Percentiles rank a stretch among this genome's conserved stretches.
These are phyloP conservation scores for Capsicum rhomboideum DNA, from an alignment of 257 asterid species.

Conservation along the genomic window DNA sequence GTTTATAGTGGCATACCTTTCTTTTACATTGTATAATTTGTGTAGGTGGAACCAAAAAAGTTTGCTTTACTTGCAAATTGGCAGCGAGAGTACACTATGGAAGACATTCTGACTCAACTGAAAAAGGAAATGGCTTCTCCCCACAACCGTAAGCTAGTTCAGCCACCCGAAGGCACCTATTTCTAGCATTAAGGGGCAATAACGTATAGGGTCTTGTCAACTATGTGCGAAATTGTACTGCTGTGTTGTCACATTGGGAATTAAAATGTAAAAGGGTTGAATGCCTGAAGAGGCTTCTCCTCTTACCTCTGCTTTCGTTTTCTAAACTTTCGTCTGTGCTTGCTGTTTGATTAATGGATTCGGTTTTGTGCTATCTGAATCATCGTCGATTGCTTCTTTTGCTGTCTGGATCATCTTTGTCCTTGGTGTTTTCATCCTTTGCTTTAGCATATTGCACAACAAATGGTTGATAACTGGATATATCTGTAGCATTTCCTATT, in stretches of 20 bases:
- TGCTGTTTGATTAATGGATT: slow-evolving; percentile 3
- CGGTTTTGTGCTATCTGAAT: not conserved
- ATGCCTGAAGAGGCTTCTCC: slow-evolving; percentile 6
- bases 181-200: slow-evolving; percentile 33
- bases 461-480: not conserved
- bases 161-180: slow-evolving; percentile 86
- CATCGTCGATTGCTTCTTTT: not conserved
- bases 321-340: not conserved
- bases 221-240: not conserved
- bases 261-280: not conserved
- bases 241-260: not conserved
- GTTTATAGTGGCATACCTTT: not conserved
- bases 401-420: not conserved
- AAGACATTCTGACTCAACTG: slow-evolving; percentile 51
- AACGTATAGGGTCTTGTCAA: slow-evolving; percentile 1
- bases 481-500: not conserved
- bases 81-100: slow-evolving; percentile 83
- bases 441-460: not conserved
- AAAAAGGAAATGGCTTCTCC: slow-evolving; percentile 65
- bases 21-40: not conserved
- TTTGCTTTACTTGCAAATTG: slow-evolving; percentile 59
- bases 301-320: not conserved
- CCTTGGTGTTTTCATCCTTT: not conserved
- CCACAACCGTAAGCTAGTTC: slow-evolving; percentile 62
- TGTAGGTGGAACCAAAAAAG: slow-evolving; percentile 73